Evolutionary conservation across 2,329 filamentous ascomycete genomes (phyloP).

Genomic region (Diaporthe sp.): DNA sequence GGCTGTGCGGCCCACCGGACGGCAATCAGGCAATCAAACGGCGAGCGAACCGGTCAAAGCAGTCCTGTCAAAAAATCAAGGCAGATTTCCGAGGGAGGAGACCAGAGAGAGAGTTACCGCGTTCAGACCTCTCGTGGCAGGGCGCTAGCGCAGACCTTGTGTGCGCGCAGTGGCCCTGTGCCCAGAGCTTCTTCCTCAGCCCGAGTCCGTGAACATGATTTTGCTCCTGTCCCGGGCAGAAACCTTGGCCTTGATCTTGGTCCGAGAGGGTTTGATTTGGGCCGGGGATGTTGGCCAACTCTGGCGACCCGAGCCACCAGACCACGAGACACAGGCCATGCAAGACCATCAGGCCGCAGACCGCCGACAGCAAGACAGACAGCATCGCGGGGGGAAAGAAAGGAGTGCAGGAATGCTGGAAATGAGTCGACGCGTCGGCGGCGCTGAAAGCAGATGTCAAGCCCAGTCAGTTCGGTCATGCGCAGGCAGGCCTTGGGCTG

Average conservation of each 20-base stretch:
- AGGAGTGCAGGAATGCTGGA: conserved; percentile 25
- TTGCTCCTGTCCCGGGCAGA: conserved; percentile 1
- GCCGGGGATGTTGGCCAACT: not conserved
- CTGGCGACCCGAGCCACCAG: conserved; percentile 15
- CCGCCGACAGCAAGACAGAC: conserved; percentile 3
- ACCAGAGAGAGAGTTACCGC: not conserved
- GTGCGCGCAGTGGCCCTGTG: conserved; percentile 19
- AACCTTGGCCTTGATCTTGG: conserved; percentile 12
- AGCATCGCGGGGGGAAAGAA: not conserved
- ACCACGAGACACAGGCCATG: too few relatives aligned
- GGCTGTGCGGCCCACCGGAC: conserved; percentile 18
- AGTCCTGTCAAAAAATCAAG: not conserved
- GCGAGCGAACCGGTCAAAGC: not conserved
- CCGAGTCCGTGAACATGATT: conserved; percentile 24
- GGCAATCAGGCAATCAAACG: conserved; percentile 6
- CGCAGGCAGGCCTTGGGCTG: conserved; percentile 13
- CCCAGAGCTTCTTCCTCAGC: conserved; percentile 15
- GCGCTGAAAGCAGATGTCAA: conserved; percentile 24
- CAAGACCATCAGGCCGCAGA: not conserved
- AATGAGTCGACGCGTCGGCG: conserved; percentile 29
- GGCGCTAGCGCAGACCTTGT: conserved; percentile 16
- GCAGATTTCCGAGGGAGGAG: not conserved
- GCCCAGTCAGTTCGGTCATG: conserved; percentile 27
- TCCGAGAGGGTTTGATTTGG: not conserved
- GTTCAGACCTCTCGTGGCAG: conserved; percentile 20